Evolutionary conservation across 2,329 filamentous ascomycete genomes (phyloP).

Genomic region (Xylaria sp.): DNA sequence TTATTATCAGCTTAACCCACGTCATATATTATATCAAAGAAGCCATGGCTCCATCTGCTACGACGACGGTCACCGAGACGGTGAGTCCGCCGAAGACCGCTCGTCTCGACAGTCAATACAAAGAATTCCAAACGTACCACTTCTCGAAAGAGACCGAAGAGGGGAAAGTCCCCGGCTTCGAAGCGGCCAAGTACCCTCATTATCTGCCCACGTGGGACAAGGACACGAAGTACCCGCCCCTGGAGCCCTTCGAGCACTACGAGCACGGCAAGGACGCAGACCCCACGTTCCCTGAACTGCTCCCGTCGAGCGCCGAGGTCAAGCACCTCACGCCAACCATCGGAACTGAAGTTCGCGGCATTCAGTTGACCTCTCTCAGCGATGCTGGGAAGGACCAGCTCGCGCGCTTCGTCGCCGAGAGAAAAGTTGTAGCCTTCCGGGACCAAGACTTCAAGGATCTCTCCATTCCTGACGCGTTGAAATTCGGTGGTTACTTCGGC

Average conservation of each 20-base stretch:
- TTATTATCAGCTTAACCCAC: not conserved
- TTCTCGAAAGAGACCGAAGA: slow-evolving; percentile 48
- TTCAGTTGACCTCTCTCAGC: slow-evolving; percentile 76
- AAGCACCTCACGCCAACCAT: slow-evolving; percentile 77
- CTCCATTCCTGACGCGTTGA: slow-evolving; percentile 74
- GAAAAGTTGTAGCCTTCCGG: slow-evolving; percentile 83
- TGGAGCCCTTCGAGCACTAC: slow-evolving; percentile 76
- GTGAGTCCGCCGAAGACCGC: slow-evolving; percentile 38
- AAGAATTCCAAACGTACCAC: slow-evolving; percentile 43
- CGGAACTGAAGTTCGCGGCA: slow-evolving; percentile 75
- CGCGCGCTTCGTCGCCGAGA: slow-evolving; percentile 78
- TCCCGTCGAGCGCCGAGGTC: slow-evolving; percentile 63
- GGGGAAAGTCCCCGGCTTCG: slow-evolving; percentile 45
- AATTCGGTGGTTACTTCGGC: slow-evolving; percentile 80
- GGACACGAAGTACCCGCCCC: slow-evolving; percentile 71
- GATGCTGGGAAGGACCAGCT: slow-evolving; percentile 80
- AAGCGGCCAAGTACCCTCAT: slow-evolving; percentile 66
- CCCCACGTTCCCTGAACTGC: slow-evolving; percentile 73
- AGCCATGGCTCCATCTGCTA: slow-evolving; percentile 49
- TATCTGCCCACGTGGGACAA: slow-evolving; percentile 79
- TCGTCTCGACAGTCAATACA: slow-evolving; percentile 44
- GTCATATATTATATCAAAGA: slow-evolving; percentile 9
- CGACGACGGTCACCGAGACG: slow-evolving; percentile 45
- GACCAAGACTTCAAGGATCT: slow-evolving; percentile 78
- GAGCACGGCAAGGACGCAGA: slow-evolving; percentile 83